Base-by-base conservation (phyloP, 2,329 filamentous ascomycete genomes). In the Lithohypha guttulata region DNA sequence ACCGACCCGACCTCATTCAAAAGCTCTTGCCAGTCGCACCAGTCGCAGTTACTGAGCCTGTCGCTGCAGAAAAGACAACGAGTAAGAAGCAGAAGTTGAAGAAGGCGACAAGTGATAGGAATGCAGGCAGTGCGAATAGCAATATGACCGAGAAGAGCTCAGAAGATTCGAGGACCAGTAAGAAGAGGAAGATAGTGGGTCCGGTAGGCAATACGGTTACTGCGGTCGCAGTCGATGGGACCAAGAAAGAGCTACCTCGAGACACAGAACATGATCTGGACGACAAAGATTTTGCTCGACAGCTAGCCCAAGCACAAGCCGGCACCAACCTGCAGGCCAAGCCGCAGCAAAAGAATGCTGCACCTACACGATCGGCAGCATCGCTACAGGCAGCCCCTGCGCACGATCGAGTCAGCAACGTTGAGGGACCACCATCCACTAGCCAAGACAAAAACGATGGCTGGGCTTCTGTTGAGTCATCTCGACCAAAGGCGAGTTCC, bases 371-470 rank as follows among this genome's bases (percentile, higher is more conserved):
- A 69, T 71, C 57, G 56, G 76, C 59, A 26, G 50, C 55, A 4
- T 50, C 26, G 50, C 45, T 29, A 33, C 50, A 27, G 51, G 49
- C 69, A 45, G 75, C 68, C 51, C 70, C 71, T 61, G 63, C 25
- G 29, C 59, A 60, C 22, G 54, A 58, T 14, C 62, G 67, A 41
- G 59, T 48, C 19, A 45, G 70, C 47, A 68, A 69, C 21, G 77
- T 73, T 9, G 69, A 73, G 34, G 69, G 74, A 5, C 82, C 82
- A 1, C 87, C 83, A 3, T 79, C 77, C 38, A 75, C 76, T 30
- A 80, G 70, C 20, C 84, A 89, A 55, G 49, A 51, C 31, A 83
- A 79, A 10, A 84, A 91, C 53, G 83, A 93, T 53, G 84, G 93
- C 53, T 66, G 80, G 52, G 86, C 85, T 2, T 69, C 81, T 6